These are phyloP conservation scores for Lathyrus oleraceus DNA, from an alignment of 306 rosid species.

Conservation along the genomic window DNA sequence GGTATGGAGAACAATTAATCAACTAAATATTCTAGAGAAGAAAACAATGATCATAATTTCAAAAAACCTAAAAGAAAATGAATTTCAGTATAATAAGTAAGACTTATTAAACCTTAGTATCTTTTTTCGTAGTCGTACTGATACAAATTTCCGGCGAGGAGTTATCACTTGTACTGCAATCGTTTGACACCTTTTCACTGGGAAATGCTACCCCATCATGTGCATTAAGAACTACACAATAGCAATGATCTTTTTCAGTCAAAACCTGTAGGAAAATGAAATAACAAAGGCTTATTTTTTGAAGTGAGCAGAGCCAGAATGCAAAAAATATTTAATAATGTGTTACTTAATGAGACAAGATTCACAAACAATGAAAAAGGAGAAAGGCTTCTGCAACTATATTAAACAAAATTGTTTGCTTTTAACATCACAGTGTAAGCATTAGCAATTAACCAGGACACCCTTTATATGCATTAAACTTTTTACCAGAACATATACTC, in stretches of 20 bases:
- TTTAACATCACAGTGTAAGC: conserved; percentile 17
- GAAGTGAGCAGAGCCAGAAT: conserved; percentile 25
- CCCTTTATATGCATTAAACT: conserved; percentile 3
- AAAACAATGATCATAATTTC: conserved; percentile 17
- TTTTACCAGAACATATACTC: not conserved
- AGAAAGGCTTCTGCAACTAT: conserved; percentile 13
- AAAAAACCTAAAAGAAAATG: conserved; percentile 19
- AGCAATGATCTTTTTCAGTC: conserved; percentile 94
- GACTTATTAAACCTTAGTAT: conserved; percentile 66
- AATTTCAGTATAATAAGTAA: conserved; percentile 22
- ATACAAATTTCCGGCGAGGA: conserved; percentile 41
- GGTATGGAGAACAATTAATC: not conserved
- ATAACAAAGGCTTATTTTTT: conserved; percentile 27
- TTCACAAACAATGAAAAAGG: conserved; percentile 24
- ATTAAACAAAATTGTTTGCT: conserved; percentile 16
- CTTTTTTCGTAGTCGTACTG: conserved; percentile 43
- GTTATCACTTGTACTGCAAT: conserved; percentile 53
- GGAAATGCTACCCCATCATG: conserved; percentile 99
- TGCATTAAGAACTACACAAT: conserved; percentile 94
- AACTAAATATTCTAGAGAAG: conserved; percentile 8
- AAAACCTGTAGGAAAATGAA: conserved; percentile 62
- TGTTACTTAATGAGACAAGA: conserved; percentile 25
- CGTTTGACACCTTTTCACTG: conserved; percentile 43
- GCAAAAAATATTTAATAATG: conserved; percentile 12
- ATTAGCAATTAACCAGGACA: conserved; percentile 26